Evolutionary conservation across 2,329 filamentous ascomycete genomes (phyloP).

Genomic region (Plenodomus tracheiphilus): DNA sequence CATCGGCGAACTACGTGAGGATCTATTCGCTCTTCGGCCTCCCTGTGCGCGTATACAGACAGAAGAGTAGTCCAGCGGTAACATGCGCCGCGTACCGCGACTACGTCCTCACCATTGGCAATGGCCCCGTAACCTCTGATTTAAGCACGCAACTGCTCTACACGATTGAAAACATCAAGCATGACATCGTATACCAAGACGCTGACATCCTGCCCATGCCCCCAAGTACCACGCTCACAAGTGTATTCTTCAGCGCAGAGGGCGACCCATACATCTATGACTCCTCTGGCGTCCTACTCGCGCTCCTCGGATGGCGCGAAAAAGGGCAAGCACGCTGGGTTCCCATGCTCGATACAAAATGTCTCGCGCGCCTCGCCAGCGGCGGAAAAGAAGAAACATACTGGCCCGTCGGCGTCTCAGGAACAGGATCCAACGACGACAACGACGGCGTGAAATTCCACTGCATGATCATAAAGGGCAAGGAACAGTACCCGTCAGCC

Average conservation of each 20-base stretch:
- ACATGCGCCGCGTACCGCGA: slow-evolving; percentile 94
- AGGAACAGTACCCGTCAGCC: slow-evolving; percentile 81
- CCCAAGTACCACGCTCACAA: slow-evolving; percentile 71
- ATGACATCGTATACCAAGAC: slow-evolving; percentile 91
- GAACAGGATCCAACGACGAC: slow-evolving; percentile 65
- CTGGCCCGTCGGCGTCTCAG: slow-evolving; percentile 92
- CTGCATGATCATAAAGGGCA: slow-evolving; percentile 98
- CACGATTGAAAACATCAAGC: slow-evolving; percentile 91
- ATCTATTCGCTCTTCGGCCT: slow-evolving; percentile 93
- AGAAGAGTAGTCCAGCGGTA: slow-evolving; percentile 87
- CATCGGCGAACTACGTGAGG: slow-evolving; percentile 83
- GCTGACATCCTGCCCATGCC: slow-evolving; percentile 89
- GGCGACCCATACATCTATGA: slow-evolving; percentile 99
- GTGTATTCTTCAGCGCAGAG: slow-evolving; percentile 87
- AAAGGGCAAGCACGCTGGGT: slow-evolving; percentile 88
- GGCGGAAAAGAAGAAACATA: slow-evolving; percentile 89
- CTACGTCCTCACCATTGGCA: slow-evolving; percentile 95
- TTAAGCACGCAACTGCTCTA: slow-evolving; percentile 81
- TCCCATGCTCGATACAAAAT: slow-evolving; percentile 85
- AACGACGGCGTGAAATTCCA: slow-evolving; percentile 88
- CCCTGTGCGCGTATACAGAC: slow-evolving; percentile 84
- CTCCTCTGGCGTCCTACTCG: slow-evolving; percentile 83
- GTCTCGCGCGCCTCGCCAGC: slow-evolving; percentile 77
- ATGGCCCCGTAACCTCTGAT: slow-evolving; percentile 80
- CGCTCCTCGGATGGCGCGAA: slow-evolving; percentile 87